These are phyloP conservation scores for Zymoseptoria brevis DNA, from an alignment of 2,329 filamentous ascomycete species.

Conservation along the genomic window DNA sequence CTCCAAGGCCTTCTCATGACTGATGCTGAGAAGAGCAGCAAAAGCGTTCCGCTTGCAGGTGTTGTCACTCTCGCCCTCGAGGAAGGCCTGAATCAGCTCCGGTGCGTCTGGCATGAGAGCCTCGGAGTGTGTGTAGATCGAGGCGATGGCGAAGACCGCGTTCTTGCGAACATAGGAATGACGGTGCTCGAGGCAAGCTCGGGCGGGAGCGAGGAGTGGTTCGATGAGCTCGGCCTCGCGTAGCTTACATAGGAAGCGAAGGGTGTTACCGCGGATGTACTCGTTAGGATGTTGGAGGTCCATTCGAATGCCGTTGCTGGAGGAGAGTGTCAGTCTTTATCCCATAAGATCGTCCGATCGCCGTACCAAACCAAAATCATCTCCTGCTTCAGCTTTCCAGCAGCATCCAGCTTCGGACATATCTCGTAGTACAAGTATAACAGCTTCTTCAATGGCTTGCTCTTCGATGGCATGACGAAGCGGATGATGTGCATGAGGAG, in stretches of 20 bases:
- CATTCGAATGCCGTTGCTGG: slow-evolving; percentile 92
- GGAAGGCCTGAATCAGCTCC: slow-evolving; percentile 81
- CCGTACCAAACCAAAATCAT: slow-evolving; percentile 96
- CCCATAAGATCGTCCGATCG: slow-evolving; percentile 15
- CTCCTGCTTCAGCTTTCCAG: slow-evolving; percentile 95
- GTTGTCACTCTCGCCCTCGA: slow-evolving; percentile 82
- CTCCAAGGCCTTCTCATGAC: slow-evolving; percentile 82
- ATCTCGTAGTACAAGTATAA: slow-evolving; percentile 99
- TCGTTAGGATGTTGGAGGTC: slow-evolving; percentile 97
- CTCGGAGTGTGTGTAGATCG: slow-evolving; percentile 85
- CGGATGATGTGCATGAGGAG: slow-evolving; percentile 99
- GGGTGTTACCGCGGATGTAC: slow-evolving; percentile 95
- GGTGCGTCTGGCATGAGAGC: slow-evolving; percentile 90
- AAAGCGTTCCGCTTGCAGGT: slow-evolving; percentile 99
- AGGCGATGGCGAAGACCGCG: slow-evolving; percentile 87
- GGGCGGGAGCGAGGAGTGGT: slow-evolving; percentile 83
- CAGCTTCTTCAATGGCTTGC: slow-evolving; percentile 93
- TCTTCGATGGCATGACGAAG: slow-evolving; percentile 98
- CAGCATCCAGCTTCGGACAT: slow-evolving; percentile 87
- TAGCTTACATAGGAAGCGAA: slow-evolving; percentile 94
- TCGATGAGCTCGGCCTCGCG: slow-evolving; percentile 94
- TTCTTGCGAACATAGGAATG: slow-evolving; percentile 98
- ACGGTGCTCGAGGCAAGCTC: slow-evolving; percentile 87
- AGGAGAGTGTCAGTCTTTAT: slow-evolving; percentile 1
- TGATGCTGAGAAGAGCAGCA: slow-evolving; percentile 80